Percentiles rank a stretch among this genome's conserved stretches.
These are phyloP conservation scores for Acrocalymma vagum DNA, from an alignment of 2,329 filamentous ascomycete genomes.

Conservation along the genomic window DNA sequence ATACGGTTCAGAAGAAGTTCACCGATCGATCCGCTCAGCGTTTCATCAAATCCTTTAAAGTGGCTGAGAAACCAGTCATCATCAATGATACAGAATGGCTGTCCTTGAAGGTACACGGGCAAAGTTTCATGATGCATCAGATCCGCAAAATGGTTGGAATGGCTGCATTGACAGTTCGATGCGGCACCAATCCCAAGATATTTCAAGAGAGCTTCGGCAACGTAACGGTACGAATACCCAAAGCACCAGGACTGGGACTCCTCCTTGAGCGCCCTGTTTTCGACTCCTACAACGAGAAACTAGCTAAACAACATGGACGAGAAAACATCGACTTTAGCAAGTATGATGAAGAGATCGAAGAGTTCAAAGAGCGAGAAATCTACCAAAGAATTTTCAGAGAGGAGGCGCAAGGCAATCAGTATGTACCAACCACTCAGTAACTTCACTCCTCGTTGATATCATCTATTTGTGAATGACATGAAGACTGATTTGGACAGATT, in stretches of 20 bases:
- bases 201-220: conserved; percentile 79
- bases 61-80: conserved; percentile 71
- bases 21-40: conserved; percentile 86
- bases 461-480: background rate
- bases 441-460: background rate
- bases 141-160: conserved; percentile 99
- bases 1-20: conserved; percentile 87
- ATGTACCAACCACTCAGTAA: conserved; percentile 53
- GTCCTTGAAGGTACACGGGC: conserved; percentile 93
- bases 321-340: conserved; percentile 80
- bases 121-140: conserved; percentile 99
- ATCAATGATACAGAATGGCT: conserved; percentile 96
- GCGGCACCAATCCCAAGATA: conserved; percentile 75
- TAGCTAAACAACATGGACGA: conserved; percentile 68
- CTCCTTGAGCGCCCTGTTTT: conserved; percentile 93
- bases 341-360: conserved; percentile 79
- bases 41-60: conserved; percentile 90
- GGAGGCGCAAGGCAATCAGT: conserved; percentile 88
- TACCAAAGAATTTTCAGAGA: conserved; percentile 91
- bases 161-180: conserved; percentile 83
- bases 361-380: conserved; percentile 91
- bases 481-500: conserved; percentile 38
- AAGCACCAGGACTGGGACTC: conserved; percentile 88
- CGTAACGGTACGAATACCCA: conserved; percentile 83
- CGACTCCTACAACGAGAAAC: conserved; percentile 82